These are phyloP conservation scores for Kodamaea sp. DNA, from an alignment of 1,139 yeast species.

Conservation along the genomic window DNA sequence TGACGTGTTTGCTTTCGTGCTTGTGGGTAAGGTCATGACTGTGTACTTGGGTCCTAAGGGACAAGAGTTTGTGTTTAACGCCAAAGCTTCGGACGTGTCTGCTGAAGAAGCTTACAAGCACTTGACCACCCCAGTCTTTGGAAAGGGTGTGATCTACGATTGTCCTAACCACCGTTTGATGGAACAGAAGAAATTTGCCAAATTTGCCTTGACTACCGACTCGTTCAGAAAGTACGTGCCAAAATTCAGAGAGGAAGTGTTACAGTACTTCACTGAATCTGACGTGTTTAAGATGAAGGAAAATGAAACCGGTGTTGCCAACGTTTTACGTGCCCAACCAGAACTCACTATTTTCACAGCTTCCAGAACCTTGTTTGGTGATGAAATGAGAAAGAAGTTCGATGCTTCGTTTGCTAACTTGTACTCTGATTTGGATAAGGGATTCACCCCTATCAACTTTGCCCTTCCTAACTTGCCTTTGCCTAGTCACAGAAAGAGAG, in stretches of 20 bases:
- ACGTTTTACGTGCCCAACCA: conserved; percentile 85
- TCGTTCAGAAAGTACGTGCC: conserved; percentile 89
- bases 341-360: conserved; percentile 97
- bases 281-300: conserved; percentile 43
- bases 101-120: conserved; percentile 97
- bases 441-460: conserved; percentile 94
- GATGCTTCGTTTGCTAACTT: conserved; percentile 82
- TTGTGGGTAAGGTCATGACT: conserved; percentile 91
- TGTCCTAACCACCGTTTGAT: conserved; percentile 90
- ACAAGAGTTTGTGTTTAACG: conserved; percentile 92
- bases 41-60: conserved; percentile 97
- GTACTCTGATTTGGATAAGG: conserved; percentile 91
- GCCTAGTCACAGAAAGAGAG: conserved; percentile 83
- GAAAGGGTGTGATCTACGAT: conserved; percentile 95
- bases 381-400: conserved; percentile 82
- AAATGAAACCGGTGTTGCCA: conserved; percentile 52
- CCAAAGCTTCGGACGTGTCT: conserved; percentile 84
- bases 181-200: conserved; percentile 98
- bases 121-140: conserved; percentile 95
- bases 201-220: conserved; percentile 82
- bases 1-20: conserved; percentile 84
- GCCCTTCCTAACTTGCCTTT: conserved; percentile 93
- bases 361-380: conserved; percentile 85
- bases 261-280: conserved; percentile 58
- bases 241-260: conserved; percentile 74